Evolutionary conservation across 2,329 filamentous ascomycete species (phyloP), one percentile per base, ranked within the genome.

Genomic region (Aspergillus jensenii): DNA sequence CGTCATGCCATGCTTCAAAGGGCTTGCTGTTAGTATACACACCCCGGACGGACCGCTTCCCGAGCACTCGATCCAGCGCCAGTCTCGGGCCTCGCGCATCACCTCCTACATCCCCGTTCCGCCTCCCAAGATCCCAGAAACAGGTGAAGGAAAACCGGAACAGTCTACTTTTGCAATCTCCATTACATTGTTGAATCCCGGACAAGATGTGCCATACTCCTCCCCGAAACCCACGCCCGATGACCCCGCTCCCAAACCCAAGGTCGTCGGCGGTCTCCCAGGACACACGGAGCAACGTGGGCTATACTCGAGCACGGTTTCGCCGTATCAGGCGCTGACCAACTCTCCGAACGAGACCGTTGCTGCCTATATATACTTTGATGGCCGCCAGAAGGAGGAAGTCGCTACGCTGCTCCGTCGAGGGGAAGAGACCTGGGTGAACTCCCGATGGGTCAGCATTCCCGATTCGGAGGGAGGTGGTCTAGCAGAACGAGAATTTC

Each of bases 381-480:
- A 99, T 75, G 95, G 95, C 17, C 84, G 95, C 62, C 85, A 86
- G 60, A 99, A 99, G 75, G 95, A 99, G 74, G 95, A 99, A 78
- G 96, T 99, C 3, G 95, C 95, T 52, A 99, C 95, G 12, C 80
- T 99, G 57, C 81, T 99, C 52, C 84, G 95, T 55, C 89, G 93
- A 12, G 93, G 95, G 23, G 95, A 98, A 73, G 95, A 99, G 78
- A 99, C 95, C 2, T 99, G 95, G 95, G 96, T 99, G 23, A 99
- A 98, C 71, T 97, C 92, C 56, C 84, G 95, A 67, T 99, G 95
- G 95, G 95, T 99, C 50, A 93, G 96, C 71, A 87, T 99, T 6
- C 91, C 93, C 3, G 88, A 93, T 27, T 86, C 89, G 23, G 93
- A 98, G 76, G 93, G 93, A 33, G 95, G 95, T 50, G 95, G 95